Conservation (phyloP, 305 asterid species). For the Withania somnifera region DNA sequence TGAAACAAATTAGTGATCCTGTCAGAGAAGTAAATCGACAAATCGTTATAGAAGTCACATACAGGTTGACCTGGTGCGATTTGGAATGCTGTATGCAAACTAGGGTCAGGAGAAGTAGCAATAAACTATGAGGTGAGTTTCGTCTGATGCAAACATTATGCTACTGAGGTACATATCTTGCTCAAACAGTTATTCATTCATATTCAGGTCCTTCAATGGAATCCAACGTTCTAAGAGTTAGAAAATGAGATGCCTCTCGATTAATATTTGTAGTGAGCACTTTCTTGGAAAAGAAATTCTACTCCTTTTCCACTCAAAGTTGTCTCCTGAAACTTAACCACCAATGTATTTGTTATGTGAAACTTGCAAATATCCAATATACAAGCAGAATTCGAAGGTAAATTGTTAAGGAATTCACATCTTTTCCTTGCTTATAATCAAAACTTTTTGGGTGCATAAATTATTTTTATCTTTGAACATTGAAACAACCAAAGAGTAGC, state of each 20-base stretch:
- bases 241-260: not conserved
- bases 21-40: not conserved
- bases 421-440: not conserved
- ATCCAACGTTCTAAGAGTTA: not conserved
- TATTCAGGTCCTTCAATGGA: not conserved
- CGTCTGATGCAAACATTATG: not conserved
- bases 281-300: not conserved
- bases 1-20: not conserved
- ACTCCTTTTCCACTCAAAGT: not conserved
- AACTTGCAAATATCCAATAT: not conserved
- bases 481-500: not conserved
- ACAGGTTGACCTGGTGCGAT: not conserved
- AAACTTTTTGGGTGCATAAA: not conserved
- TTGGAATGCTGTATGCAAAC: not conserved
- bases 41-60: not conserved
- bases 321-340: not conserved
- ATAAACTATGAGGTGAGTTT: not conserved
- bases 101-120: not conserved
- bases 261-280: not conserved
- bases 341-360: not conserved
- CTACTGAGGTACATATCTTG: not conserved
- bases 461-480: not conserved
- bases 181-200: not conserved
- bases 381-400: not conserved
- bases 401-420: not conserved